These are phyloP conservation scores for Dothistroma septosporum DNA, from an alignment of 2,329 filamentous ascomycete species.

Conservation along the genomic window DNA sequence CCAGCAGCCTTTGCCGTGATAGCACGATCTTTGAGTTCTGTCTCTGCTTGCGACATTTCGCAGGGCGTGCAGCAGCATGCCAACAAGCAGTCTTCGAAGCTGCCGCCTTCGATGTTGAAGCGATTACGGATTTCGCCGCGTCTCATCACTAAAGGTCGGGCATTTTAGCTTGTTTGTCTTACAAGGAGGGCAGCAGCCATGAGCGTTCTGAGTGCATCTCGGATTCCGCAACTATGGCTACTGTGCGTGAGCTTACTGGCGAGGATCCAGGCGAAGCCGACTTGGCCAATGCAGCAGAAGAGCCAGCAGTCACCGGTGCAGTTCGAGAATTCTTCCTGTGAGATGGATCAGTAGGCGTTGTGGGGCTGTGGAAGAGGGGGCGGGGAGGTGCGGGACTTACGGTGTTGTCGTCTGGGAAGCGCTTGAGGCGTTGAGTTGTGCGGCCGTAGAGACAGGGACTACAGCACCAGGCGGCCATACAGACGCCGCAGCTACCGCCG, in stretches of 20 bases:
- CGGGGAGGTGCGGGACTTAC: constrained; percentile 1
- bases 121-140: constrained; percentile 14
- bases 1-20: background rate
- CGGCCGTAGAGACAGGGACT: constrained; percentile 19
- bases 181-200: too few species aligned
- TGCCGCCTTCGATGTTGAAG: constrained; percentile 6
- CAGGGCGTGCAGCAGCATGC: constrained; percentile 12
- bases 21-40: constrained; percentile 22
- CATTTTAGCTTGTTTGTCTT: too few species aligned
- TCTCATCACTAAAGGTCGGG: constrained; percentile 4
- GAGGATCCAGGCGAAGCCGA: constrained; percentile 11
- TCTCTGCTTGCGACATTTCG: constrained; percentile 21
- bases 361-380: background rate
- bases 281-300: constrained; percentile 1
- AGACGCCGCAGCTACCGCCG: constrained; percentile 19
- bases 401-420: constrained; percentile 4
- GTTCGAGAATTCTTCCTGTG: constrained; percentile 5
- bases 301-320: constrained; percentile 15
- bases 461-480: constrained; percentile 21
- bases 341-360: constrained; percentile 9
- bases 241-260: background rate
- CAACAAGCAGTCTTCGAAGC: constrained; percentile 11
- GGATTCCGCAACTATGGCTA: too few species aligned
- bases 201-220: too few species aligned
- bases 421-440: constrained; percentile 1